Percentiles rank a stretch among this genome's conserved stretches.
Evolutionary conservation across 1,284 basidiomycete genomes (phyloP).

Genomic region (Flammula alnicola): DNA sequence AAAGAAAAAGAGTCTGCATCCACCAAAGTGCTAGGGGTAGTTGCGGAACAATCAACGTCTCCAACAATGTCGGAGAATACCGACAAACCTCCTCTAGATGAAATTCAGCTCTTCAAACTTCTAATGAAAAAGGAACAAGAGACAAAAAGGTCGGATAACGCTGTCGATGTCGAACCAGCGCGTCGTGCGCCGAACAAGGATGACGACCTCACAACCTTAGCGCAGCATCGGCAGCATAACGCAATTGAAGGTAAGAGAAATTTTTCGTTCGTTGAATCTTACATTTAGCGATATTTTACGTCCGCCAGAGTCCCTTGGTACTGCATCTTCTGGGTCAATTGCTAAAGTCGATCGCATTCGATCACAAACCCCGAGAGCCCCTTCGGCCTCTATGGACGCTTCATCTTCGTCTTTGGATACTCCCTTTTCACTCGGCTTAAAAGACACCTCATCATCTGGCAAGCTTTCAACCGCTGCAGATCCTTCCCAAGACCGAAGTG

Average conservation of each 20-base stretch:
- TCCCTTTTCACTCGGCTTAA: not conserved
- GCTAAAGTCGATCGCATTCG: constrained; percentile 3
- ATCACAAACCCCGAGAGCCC: not conserved
- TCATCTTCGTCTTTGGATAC: not conserved
- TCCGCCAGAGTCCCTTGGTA: not conserved
- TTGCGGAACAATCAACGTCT: constrained; percentile 19
- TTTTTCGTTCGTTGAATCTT: not conserved
- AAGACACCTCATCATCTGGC: not conserved
- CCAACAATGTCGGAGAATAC: constrained; percentile 27
- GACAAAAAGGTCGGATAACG: constrained; percentile 43
- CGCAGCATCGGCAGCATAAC: constrained; percentile 5
- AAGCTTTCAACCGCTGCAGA: not conserved
- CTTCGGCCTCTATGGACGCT: not conserved
- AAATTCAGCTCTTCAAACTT: constrained; percentile 85
- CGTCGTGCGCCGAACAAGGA: constrained; percentile 6
- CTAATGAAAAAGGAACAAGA: constrained; percentile 85
- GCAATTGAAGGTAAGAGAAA: not conserved
- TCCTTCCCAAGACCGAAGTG: constrained; percentile 1
- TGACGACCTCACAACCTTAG: not conserved
- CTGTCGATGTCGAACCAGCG: constrained; percentile 1
- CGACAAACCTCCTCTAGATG: constrained; percentile 65
- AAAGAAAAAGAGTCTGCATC: constrained; percentile 47
- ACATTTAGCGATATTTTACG: not conserved
- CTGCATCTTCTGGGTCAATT: constrained; percentile 2
- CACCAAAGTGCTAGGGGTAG: constrained; percentile 10